Conservation (phyloP, 1,284 basidiomycete species). For the Takashimella tepidaria region DNA sequence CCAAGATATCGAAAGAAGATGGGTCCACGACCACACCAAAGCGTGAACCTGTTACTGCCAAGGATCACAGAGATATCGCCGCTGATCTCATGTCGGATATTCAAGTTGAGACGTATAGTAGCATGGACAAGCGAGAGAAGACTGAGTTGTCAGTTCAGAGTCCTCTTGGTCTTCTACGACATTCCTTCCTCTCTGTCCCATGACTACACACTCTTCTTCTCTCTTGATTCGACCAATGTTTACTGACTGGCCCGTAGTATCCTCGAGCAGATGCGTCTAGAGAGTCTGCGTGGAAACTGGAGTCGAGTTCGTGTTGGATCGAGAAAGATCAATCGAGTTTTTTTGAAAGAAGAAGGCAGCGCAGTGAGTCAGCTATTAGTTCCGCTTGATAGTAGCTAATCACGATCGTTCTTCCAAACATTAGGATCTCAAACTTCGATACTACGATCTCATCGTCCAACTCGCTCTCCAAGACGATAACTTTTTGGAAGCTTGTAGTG, state of each 20-base stretch:
- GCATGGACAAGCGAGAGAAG: slow-evolving; percentile 97
- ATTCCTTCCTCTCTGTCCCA: no score
- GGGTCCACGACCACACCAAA: background rate
- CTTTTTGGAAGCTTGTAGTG: slow-evolving; percentile 91
- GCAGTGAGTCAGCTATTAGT: slow-evolving; percentile 59
- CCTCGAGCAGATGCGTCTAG: slow-evolving; percentile 96
- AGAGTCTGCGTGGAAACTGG: slow-evolving; percentile 70
- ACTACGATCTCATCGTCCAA: slow-evolving; percentile 94
- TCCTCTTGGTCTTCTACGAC: no score
- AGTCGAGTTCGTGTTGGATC: slow-evolving; percentile 84
- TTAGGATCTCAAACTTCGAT: slow-evolving; percentile 92
- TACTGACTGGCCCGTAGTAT: slow-evolving; percentile 50
- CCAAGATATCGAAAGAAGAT: background rate
- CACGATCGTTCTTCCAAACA: no score
- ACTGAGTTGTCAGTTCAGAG: slow-evolving; percentile 66
- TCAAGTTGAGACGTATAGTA: slow-evolving; percentile 97
- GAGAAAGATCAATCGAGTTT: slow-evolving; percentile 90
- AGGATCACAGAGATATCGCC: slow-evolving; percentile 66
- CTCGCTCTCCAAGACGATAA: slow-evolving; percentile 77
- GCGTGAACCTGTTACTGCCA: slow-evolving; percentile 42
- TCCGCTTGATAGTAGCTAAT: no score
- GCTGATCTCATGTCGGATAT: slow-evolving; percentile 90
- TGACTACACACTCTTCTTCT: no score
- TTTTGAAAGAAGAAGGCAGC: slow-evolving; percentile 81
- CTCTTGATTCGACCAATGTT: background rate